Evolutionary conservation across 2,329 filamentous ascomycete genomes (phyloP).

Genomic region (Ilyonectria robusta): DNA sequence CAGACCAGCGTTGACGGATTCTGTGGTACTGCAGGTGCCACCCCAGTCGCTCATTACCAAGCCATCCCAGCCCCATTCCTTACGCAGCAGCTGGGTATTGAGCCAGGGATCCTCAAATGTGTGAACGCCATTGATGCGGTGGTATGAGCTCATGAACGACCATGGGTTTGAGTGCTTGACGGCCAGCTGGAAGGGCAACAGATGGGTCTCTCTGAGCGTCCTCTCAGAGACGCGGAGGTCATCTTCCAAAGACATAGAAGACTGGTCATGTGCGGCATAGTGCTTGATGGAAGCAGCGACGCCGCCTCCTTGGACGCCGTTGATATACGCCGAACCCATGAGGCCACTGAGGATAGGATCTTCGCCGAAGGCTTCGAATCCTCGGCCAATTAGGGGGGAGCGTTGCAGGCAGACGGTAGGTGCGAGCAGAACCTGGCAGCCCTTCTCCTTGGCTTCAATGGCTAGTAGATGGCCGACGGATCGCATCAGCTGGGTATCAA

Average conservation of each 20-base stretch:
- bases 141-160: conserved; percentile 49
- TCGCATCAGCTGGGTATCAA: conserved; percentile 69
- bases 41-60: conserved; percentile 53
- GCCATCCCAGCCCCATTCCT: conserved; percentile 56
- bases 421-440: conserved; percentile 72
- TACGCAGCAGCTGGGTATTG: conserved; percentile 49
- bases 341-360: conserved; percentile 57
- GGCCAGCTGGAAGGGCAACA: conserved; percentile 55
- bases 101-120: conserved; percentile 37
- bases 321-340: conserved; percentile 49
- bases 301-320: conserved; percentile 54
- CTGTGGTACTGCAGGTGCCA: conserved; percentile 44
- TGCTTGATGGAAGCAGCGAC: conserved; percentile 58
- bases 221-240: conserved; percentile 24
- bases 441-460: conserved; percentile 67
- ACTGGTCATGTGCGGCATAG: conserved; percentile 56
- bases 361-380: conserved; percentile 58
- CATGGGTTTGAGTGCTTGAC: conserved; percentile 53
- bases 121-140: conserved; percentile 57
- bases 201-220: conserved; percentile 37
- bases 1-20: conserved; percentile 44
- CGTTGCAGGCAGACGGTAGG: conserved; percentile 56
- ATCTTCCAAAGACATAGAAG: conserved; percentile 37
- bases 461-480: conserved; percentile 70
- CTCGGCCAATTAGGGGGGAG: conserved; percentile 56